A percentile compares a stretch with the other conserved stretches of the same genome.
These are phyloP conservation scores for Chlorokybus atmophyticus DNA, from an alignment of 139 green algal genomes.

Conservation along the genomic window DNA sequence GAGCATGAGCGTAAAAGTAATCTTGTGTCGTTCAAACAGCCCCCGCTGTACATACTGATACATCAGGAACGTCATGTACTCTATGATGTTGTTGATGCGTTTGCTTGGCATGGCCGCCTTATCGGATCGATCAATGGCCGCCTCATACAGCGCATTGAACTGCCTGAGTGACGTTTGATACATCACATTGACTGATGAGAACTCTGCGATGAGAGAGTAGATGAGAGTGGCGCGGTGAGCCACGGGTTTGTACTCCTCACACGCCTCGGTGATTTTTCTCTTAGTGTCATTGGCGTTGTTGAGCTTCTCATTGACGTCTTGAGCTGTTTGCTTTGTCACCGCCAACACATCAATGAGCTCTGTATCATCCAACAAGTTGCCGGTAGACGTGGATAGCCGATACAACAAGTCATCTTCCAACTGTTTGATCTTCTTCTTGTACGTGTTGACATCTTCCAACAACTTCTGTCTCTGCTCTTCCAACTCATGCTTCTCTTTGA, in stretches of 20 bases:
- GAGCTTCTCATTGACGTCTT: conserved; percentile 77
- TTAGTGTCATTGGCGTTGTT: conserved; percentile 75
- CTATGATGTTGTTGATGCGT: conserved; percentile 82
- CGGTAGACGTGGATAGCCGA: conserved; percentile 59
- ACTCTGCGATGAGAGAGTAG: conserved; percentile 91
- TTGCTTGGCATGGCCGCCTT: conserved; percentile 74
- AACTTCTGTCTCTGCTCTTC: conserved; percentile 79
- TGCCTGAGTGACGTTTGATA: conserved; percentile 81
- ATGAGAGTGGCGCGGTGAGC: conserved; percentile 75
- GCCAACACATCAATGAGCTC: conserved; percentile 88
- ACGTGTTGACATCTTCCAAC: conserved; percentile 70
- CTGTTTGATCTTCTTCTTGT: conserved; percentile 86
- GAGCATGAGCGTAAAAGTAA: conserved; percentile 86
- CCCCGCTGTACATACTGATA: conserved; percentile 86
- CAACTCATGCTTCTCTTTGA: conserved; percentile 88
- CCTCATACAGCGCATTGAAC: conserved; percentile 52
- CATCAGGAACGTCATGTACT: conserved; percentile 80
- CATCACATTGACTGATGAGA: conserved; percentile 85
- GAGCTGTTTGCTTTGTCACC: conserved; percentile 77
- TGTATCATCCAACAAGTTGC: conserved; percentile 91
- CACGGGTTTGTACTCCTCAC: conserved; percentile 84
- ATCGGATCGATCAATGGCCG: conserved; percentile 72
- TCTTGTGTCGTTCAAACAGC: conserved; percentile 92
- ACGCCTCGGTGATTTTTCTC: conserved; percentile 81
- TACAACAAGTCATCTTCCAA: conserved; percentile 88